Evolutionary conservation across 495 filamentous ascomycete genomes (phyloP).

Genomic region (Pyrenula massariospora): DNA sequence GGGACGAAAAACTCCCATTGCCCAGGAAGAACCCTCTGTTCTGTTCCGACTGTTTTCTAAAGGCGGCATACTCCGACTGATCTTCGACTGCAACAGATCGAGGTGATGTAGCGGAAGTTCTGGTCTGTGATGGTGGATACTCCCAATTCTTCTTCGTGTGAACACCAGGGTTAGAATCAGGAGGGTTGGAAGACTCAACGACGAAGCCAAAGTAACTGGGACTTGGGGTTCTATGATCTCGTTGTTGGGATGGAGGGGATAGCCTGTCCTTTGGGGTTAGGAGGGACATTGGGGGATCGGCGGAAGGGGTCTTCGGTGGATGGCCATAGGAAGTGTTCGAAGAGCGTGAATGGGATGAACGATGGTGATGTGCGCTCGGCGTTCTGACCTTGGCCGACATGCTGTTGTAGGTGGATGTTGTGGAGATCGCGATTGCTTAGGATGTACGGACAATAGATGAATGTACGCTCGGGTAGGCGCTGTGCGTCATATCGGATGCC

Average conservation of each 20-base stretch:
- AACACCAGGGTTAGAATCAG: conserved; percentile 45
- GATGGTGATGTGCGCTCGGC: not conserved
- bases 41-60: conserved; percentile 56
- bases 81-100: conserved; percentile 56
- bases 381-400: not conserved
- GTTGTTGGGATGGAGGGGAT: not conserved
- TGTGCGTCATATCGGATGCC: too few relatives aligned
- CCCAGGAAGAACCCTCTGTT: conserved; percentile 40
- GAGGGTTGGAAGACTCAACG: conserved; percentile 46
- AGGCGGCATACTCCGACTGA: conserved; percentile 67
- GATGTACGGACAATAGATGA: not conserved
- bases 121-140: conserved; percentile 51
- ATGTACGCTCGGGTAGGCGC: too few relatives aligned
- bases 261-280: not conserved
- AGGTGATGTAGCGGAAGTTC: conserved; percentile 56
- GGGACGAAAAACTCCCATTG: conserved; percentile 8
- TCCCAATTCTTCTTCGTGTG: conserved; percentile 58
- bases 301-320: not conserved
- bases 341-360: not conserved
- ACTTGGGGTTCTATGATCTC: conserved; percentile 31
- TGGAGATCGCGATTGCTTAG: not conserved
- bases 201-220: conserved; percentile 78
- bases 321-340: not conserved
- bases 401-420: not conserved
- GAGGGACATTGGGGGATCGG: not conserved